Evolutionary conservation across 148 eudicot species (phyloP).

Genomic region (Vaccinium macrocarpon): DNA sequence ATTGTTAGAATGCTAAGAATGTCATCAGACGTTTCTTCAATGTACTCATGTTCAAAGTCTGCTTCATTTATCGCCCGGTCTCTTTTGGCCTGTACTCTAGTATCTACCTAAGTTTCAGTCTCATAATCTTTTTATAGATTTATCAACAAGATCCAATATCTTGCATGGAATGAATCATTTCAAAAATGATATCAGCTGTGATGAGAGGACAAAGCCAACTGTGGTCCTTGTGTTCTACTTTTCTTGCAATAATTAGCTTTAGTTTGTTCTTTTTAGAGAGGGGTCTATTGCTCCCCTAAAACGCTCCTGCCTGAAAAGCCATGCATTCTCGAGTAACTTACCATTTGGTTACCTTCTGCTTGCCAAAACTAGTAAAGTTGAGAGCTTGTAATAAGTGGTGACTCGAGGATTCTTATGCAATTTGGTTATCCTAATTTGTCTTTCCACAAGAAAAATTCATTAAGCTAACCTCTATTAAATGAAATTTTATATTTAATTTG

Average conservation of each 20-base stretch:
- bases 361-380: neutral
- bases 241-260: neutral
- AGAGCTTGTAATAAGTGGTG: neutral
- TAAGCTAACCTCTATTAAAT: conserved; percentile 2
- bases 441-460: neutral
- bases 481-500: neutral
- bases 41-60: too few relatives aligned
- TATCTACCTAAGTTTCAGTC: too few relatives aligned
- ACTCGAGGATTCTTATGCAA: neutral
- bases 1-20: neutral
- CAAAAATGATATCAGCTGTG: neutral
- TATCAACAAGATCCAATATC: too few relatives aligned
- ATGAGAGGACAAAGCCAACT: neutral
- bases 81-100: too few relatives aligned
- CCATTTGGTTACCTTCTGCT: neutral
- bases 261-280: neutral
- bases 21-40: neutral
- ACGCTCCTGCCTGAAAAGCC: neutral
- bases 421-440: neutral
- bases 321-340: neutral
- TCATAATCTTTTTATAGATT: too few relatives aligned
- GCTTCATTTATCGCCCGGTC: too few relatives aligned
- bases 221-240: neutral
- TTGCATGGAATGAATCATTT: too few relatives aligned
- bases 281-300: neutral